A percentile compares a stretch with the other conserved stretches of the same genome.
phyloP scores from a whole-genome alignment of 148 eudicot species.

The Vaccinium myrtillus region DNA sequence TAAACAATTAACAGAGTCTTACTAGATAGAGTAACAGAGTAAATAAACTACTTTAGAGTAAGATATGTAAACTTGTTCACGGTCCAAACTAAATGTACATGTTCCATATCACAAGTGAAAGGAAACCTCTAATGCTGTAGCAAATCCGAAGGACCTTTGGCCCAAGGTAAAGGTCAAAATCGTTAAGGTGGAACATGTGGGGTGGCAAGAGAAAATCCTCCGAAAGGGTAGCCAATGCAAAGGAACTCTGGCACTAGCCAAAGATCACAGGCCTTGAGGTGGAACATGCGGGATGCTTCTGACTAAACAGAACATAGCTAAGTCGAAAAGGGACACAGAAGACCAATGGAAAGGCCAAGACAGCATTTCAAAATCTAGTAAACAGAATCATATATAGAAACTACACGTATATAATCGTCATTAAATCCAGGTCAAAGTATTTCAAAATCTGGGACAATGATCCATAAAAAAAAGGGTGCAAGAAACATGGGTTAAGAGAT shows the following conservation, averaged over 20 bases:
- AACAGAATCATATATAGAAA: neutral
- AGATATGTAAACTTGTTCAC: neutral
- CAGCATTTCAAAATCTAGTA: no score
- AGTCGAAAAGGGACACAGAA: neutral
- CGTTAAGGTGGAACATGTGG: neutral
- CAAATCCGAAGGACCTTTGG: neutral
- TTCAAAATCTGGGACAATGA: neutral
- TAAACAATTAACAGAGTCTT: no score
- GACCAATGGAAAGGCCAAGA: neutral
- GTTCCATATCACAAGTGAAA: neutral
- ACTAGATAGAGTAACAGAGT: no score
- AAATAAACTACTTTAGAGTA: neutral
- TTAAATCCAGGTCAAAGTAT: neutral
- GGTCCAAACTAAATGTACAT: neutral
- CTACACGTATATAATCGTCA: neutral
- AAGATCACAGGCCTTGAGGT: neutral
- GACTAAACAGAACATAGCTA: neutral
- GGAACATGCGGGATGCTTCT: neutral
- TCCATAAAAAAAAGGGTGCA: neutral
- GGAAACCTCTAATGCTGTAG: neutral
- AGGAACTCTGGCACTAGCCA: neutral
- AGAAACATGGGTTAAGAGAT: neutral
- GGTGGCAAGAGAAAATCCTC: neutral
- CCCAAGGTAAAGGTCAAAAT: neutral
- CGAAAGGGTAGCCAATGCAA: neutral